Conservation (phyloP, 2,329 filamentous ascomycete species). For the Westerdykella ornata region DNA sequence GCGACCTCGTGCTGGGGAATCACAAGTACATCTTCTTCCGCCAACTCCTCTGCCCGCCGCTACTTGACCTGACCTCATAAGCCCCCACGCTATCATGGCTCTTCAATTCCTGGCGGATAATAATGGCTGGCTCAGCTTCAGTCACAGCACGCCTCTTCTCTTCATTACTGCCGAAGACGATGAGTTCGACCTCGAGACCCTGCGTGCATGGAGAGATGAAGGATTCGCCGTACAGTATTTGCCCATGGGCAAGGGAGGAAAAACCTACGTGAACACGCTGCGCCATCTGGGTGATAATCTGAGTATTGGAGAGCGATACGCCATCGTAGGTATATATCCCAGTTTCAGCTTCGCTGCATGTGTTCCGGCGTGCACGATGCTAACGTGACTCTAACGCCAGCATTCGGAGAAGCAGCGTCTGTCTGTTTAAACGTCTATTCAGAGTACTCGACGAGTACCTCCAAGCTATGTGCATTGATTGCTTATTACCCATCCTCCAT, state of each 20-base stretch:
- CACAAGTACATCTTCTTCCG: slow-evolving; percentile 2
- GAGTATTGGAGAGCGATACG: slow-evolving; percentile 55
- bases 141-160: slow-evolving; percentile 41
- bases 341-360: not conserved
- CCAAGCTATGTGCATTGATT: slow-evolving; percentile 52
- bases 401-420: slow-evolving; percentile 57
- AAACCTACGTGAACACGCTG: slow-evolving; percentile 43
- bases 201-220: slow-evolving; percentile 53
- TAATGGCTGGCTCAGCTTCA: slow-evolving; percentile 37
- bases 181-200: slow-evolving; percentile 51
- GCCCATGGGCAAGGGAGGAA: slow-evolving; percentile 46
- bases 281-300: slow-evolving; percentile 49
- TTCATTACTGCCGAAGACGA: slow-evolving; percentile 48
- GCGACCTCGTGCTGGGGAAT: not conserved
- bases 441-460: slow-evolving; percentile 46
- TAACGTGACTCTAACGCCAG: slow-evolving; percentile 31
- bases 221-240: slow-evolving; percentile 56
- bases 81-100: slow-evolving; percentile 20
- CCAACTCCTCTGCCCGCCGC: not conserved
- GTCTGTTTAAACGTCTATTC: slow-evolving; percentile 53
- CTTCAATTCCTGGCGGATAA: slow-evolving; percentile 32
- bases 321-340: slow-evolving; percentile 51
- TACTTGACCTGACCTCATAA: too few relatives aligned
- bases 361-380: not conserved
- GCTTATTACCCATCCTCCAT: slow-evolving; percentile 58